phyloP scores from a whole-genome alignment of 768 basidiomycete genomes.

The Kwoniella sp. region DNA sequence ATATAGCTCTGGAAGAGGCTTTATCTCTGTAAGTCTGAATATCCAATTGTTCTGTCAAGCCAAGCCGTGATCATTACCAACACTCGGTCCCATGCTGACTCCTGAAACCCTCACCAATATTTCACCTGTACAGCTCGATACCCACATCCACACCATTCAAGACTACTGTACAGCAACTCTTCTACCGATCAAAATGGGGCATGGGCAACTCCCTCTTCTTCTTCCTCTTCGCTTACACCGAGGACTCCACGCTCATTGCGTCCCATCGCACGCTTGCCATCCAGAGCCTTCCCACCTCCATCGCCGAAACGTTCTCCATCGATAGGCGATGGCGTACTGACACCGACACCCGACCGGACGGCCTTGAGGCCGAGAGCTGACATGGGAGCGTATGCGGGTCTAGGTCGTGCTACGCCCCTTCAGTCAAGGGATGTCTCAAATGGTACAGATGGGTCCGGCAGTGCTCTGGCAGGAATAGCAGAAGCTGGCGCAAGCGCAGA shows the following conservation, averaged over 20 bases:
- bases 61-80: background rate
- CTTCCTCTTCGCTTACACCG: background rate
- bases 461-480: background rate
- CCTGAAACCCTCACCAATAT: conserved; percentile 7
- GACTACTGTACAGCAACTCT: conserved; percentile 31
- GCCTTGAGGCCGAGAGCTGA: background rate
- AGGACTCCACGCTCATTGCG: conserved; percentile 24
- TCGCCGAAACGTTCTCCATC: conserved; percentile 46
- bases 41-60: too few species aligned
- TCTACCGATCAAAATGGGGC: background rate
- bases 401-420: conserved; percentile 25
- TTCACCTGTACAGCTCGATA: conserved; percentile 33
- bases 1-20: conserved; percentile 54
- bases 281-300: conserved; percentile 50
- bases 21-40: conserved; percentile 50
- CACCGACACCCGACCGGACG: background rate
- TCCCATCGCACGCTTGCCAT: conserved; percentile 50
- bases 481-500: background rate
- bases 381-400: background rate
- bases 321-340: conserved; percentile 1
- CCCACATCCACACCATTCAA: conserved; percentile 50
- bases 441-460: conserved; percentile 2
- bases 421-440: background rate
- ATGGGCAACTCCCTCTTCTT: background rate
- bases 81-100: background rate